Conservation (phyloP, 176 grass and related monocot genomes). For the Aegilops umbellulata region DNA sequence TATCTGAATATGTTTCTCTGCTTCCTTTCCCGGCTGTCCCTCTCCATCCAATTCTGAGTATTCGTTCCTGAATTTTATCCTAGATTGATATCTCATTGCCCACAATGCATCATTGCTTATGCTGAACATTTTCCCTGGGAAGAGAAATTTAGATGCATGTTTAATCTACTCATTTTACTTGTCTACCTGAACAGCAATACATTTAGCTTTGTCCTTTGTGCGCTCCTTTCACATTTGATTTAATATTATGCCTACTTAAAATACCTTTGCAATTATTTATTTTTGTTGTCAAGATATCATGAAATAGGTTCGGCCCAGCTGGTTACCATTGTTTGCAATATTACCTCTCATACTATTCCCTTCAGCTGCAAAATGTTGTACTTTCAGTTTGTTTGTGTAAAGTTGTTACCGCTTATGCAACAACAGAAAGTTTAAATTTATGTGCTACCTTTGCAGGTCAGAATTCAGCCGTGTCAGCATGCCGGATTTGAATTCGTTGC, state of each 20-base stretch:
- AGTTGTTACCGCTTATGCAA: background rate
- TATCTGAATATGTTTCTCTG: background rate
- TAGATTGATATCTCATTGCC: background rate
- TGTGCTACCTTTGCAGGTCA: constrained; percentile 48
- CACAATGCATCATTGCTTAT: background rate
- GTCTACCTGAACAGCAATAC: background rate
- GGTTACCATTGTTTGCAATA: background rate
- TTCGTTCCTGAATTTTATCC: constrained; percentile 3
- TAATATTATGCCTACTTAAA: background rate
- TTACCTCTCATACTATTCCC: background rate
- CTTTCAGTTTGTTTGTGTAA: background rate
- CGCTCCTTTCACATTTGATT: background rate
- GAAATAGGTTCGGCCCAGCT: background rate
- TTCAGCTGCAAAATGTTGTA: background rate
- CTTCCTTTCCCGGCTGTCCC: background rate
- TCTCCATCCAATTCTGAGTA: background rate
- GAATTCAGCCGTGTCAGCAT: constrained; percentile 55
- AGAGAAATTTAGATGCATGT: background rate
- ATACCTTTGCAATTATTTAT: background rate
- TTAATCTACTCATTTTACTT: background rate
- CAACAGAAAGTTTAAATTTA: background rate
- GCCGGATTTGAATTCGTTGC: constrained; percentile 55
- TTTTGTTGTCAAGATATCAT: background rate
- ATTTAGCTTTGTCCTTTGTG: background rate
- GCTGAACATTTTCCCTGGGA: background rate